Conservation (phyloP, 139 green algal species). For the Chlorella sp. region DNA sequence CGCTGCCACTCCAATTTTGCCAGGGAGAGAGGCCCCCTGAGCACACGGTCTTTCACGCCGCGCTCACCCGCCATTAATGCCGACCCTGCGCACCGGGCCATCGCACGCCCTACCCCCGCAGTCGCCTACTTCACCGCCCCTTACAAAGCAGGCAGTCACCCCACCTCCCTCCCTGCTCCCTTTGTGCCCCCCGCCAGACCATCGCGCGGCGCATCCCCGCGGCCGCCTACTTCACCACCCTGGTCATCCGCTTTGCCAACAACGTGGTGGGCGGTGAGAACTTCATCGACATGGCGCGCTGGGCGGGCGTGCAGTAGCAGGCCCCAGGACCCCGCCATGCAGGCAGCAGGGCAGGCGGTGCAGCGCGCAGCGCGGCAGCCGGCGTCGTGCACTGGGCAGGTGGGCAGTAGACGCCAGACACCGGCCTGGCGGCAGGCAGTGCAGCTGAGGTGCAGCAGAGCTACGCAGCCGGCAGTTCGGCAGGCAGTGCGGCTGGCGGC, state of each 20-base stretch:
- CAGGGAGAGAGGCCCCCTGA: no score
- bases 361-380: neutral
- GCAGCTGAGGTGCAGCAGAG: no score
- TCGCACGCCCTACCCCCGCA: no score
- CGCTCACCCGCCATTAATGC: no score
- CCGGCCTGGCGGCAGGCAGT: no score
- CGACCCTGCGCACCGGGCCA: neutral
- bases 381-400: neutral
- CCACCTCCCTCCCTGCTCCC: neutral
- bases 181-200: neutral
- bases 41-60: no score
- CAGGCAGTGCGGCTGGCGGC: no score
- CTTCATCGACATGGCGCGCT: constrained; percentile 96
- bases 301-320: constrained; percentile 51
- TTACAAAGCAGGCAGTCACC: no score
- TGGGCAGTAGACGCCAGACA: no score
- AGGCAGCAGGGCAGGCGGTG: no score
- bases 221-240: constrained; percentile 82
- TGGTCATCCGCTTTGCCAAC: constrained; percentile 93
- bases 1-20: neutral
- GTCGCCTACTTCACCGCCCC: no score
- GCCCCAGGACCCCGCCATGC: neutral
- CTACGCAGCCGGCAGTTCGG: neutral
- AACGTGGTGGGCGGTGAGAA: constrained; percentile 95
- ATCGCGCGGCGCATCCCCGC: constrained; percentile 31